phyloP scores from a whole-genome alignment of 2,329 filamentous ascomycete genomes.

The Aspergillus nomiae region DNA sequence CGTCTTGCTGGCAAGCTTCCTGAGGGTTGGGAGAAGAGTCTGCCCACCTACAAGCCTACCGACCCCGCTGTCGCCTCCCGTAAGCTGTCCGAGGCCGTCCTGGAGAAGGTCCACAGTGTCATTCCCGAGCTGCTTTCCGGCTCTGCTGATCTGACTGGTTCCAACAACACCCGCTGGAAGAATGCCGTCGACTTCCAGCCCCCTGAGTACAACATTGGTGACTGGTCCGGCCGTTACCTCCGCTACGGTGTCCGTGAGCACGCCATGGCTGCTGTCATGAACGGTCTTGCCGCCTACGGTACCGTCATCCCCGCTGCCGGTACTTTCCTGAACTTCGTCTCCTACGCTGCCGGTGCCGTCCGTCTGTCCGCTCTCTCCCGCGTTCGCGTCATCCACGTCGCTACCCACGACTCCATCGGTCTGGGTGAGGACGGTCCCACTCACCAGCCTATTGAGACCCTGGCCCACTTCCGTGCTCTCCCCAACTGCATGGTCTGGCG shows the following conservation, averaged over 20 bases:
- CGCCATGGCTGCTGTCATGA: conserved; percentile 55
- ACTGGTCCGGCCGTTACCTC: conserved; percentile 85
- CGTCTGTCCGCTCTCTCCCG: conserved; percentile 91
- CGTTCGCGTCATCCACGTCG: conserved; percentile 89
- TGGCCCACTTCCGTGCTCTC: conserved; percentile 96
- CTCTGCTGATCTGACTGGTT: conserved; percentile 96
- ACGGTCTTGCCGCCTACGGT: conserved; percentile 90
- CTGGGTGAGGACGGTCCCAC: conserved; percentile 98
- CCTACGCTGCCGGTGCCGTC: conserved; percentile 92
- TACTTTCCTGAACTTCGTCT: conserved; percentile 99
- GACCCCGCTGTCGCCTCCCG: conserved; percentile 87
- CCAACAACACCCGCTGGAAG: conserved; percentile 99
- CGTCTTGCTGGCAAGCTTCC: conserved; percentile 82
- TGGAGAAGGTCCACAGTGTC: conserved; percentile 79
- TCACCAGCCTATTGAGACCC: conserved; percentile 98
- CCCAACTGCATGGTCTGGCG: conserved; percentile 99
- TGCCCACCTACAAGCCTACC: conserved; percentile 85
- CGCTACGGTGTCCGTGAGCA: conserved; percentile 57
- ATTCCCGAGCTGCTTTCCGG: conserved; percentile 92
- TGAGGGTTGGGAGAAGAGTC: conserved; percentile 91
- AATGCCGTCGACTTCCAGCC: conserved; percentile 96
- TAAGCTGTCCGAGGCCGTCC: conserved; percentile 93
- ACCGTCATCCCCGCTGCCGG: conserved; percentile 91
- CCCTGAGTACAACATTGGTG: conserved; percentile 78
- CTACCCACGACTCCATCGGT: conserved; percentile 98